Percentiles rank a stretch among this genome's conserved stretches.
Conservation (phyloP, 2,329 filamentous ascomycete genomes). For the Falciphora oryzae region DNA sequence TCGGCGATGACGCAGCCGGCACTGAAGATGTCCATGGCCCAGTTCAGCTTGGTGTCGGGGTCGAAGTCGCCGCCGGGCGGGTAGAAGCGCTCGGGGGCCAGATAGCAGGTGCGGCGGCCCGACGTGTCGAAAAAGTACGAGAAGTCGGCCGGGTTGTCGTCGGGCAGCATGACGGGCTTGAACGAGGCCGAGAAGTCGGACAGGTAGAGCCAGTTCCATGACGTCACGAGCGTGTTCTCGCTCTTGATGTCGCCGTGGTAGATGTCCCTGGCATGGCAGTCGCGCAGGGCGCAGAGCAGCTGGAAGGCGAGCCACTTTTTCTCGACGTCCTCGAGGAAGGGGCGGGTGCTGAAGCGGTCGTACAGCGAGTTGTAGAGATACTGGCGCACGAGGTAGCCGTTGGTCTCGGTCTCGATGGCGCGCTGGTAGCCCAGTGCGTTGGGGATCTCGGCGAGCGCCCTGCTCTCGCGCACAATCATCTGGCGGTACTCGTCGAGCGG, state of each 20-base stretch:
- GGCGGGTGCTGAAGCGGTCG: slow-evolving; percentile 91
- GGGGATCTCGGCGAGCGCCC: slow-evolving; percentile 72
- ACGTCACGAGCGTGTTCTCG: slow-evolving; percentile 93
- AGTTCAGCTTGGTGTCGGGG: slow-evolving; percentile 56
- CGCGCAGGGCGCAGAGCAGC: slow-evolving; percentile 82
- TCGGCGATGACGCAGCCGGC: slow-evolving; percentile 95
- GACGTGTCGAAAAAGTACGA: slow-evolving; percentile 97
- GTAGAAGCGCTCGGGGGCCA: slow-evolving; percentile 89
- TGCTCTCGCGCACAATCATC: slow-evolving; percentile 71
- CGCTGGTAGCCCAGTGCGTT: slow-evolving; percentile 89
- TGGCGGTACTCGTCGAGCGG: slow-evolving; percentile 74
- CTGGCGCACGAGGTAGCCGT: slow-evolving; percentile 89
- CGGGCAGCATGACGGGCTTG: slow-evolving; percentile 88
- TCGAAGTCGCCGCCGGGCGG: slow-evolving; percentile 61
- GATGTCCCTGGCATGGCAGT: slow-evolving; percentile 82
- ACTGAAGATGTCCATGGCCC: slow-evolving; percentile 99
- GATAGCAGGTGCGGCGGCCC: slow-evolving; percentile 84
- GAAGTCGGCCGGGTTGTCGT: slow-evolving; percentile 95
- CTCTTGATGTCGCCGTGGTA: slow-evolving; percentile 99
- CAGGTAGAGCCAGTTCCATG: slow-evolving; percentile 98
- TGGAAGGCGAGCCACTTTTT: slow-evolving; percentile 99
- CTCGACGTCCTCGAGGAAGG: slow-evolving; percentile 94
- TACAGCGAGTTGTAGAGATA: slow-evolving; percentile 96
- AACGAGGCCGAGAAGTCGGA: slow-evolving; percentile 96
- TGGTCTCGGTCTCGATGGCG: slow-evolving; percentile 84